Percentiles rank a stretch among this genome's conserved stretches.
Conservation (phyloP, 495 filamentous ascomycete species). For the Rusavskia elegans region DNA sequence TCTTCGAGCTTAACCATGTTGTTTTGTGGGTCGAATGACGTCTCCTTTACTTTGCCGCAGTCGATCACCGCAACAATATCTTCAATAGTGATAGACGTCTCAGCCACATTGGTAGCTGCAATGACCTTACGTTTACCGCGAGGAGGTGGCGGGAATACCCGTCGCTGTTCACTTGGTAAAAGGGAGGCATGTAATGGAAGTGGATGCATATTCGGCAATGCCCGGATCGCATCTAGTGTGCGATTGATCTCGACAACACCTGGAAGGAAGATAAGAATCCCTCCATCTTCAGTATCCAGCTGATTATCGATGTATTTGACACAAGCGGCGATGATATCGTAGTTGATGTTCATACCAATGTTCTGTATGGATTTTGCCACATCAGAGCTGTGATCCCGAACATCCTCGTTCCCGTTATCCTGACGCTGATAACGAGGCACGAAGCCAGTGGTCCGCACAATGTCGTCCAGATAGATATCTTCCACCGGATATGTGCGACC, state of each 20-base stretch:
- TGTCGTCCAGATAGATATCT: conserved; percentile 82
- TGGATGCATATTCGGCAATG: conserved; percentile 55
- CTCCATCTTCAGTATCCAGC: conserved; percentile 53
- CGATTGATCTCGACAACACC: conserved; percentile 74
- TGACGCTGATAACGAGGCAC: conserved; percentile 28
- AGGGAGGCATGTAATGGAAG: conserved; percentile 89
- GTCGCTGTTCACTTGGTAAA: conserved; percentile 67
- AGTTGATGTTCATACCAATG: conserved; percentile 80
- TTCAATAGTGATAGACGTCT: conserved; percentile 96
- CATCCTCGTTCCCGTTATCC: background rate
- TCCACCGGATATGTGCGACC: conserved; percentile 81
- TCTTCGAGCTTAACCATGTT: conserved; percentile 92
- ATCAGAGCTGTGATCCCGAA: conserved; percentile 18
- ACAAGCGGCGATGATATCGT: conserved; percentile 66
- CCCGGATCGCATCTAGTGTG: conserved; percentile 52
- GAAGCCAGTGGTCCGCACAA: conserved; percentile 68
- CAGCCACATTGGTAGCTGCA: conserved; percentile 88
- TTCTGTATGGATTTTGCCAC: conserved; percentile 54
- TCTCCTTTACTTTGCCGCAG: conserved; percentile 89
- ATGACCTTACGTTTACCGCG: conserved; percentile 77
- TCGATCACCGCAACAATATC: conserved; percentile 96
- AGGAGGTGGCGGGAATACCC: conserved; percentile 67
- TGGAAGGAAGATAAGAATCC: conserved; percentile 87
- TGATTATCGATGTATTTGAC: conserved; percentile 67
- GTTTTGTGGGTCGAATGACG: conserved; percentile 77